Conservation (phyloP, 1,284 basidiomycete genomes). For the Xanthoconium separans region DNA sequence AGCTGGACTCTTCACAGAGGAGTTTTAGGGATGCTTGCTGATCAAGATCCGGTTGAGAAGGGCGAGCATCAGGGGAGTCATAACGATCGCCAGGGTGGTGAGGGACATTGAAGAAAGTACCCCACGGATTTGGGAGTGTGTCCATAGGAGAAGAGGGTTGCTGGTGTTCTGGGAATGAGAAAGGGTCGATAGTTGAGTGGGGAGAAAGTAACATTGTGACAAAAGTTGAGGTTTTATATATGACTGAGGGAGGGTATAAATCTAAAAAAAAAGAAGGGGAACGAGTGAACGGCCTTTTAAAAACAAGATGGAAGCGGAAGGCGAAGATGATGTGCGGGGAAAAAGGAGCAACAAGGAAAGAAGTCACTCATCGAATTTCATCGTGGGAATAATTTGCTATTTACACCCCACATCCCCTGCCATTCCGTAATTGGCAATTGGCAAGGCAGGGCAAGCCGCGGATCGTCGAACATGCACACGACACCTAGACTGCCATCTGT, state of each 20-base stretch:
- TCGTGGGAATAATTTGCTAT: conserved; percentile 18
- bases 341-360: conserved; percentile 22
- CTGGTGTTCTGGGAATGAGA: conserved; percentile 8
- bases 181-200: background rate
- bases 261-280: background rate
- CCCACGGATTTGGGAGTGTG: conserved; percentile 13
- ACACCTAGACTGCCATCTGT: no score
- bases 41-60: conserved; percentile 26
- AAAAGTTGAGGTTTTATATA: no score
- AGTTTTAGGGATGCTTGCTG: conserved; percentile 25
- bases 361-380: conserved; percentile 11
- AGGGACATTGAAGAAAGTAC: background rate
- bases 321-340: conserved; percentile 11
- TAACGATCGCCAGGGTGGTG: conserved; percentile 3
- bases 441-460: no score
- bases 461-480: no score
- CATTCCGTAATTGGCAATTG: no score
- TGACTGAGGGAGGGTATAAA: background rate
- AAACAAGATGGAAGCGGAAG: conserved; percentile 1
- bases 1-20: conserved; percentile 8
- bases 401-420: no score
- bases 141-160: conserved; percentile 6
- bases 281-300: background rate
- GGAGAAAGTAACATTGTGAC: conserved; percentile 9
- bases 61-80: background rate